A percentile compares a stretch with the other conserved stretches of the same genome.
Evolutionary conservation across 192 early-diverging fungal species (phyloP).

Genomic region (Linnemannia exigua): DNA sequence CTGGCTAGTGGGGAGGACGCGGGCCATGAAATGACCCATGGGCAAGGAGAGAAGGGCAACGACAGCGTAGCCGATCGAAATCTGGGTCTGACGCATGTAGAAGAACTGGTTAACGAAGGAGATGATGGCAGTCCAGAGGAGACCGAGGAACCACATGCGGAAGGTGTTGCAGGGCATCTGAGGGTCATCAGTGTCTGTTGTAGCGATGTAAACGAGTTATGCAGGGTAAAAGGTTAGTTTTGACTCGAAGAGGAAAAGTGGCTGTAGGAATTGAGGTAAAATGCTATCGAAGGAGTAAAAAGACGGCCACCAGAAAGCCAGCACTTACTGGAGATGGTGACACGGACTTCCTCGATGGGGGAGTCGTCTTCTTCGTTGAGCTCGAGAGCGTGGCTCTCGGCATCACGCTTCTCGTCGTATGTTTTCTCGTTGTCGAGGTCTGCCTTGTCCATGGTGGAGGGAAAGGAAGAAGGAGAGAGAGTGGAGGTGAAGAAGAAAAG

Average conservation of each 20-base stretch:
- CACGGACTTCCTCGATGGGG: slow-evolving; percentile 62
- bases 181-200: slow-evolving; percentile 59
- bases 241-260: background rate
- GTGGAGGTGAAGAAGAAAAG: background rate
- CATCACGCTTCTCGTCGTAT: slow-evolving; percentile 9
- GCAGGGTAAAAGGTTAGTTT: background rate
- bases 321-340: slow-evolving; percentile 55
- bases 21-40: slow-evolving; percentile 58
- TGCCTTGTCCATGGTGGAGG: slow-evolving; percentile 39
- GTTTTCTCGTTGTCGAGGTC: slow-evolving; percentile 30
- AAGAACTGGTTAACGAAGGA: slow-evolving; percentile 65
- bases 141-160: slow-evolving; percentile 60
- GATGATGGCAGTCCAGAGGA: slow-evolving; percentile 44
- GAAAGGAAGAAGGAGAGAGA: background rate
- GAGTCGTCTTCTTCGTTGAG: slow-evolving; percentile 56
- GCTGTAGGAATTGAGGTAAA: background rate
- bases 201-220: too few species aligned
- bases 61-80: slow-evolving; percentile 56
- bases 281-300: background rate
- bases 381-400: background rate
- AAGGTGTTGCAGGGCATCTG: slow-evolving; percentile 63
- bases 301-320: background rate
- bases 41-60: slow-evolving; percentile 62
- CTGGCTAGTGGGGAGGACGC: slow-evolving; percentile 39
- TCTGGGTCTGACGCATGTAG: slow-evolving; percentile 56